phyloP scores from a whole-genome alignment of 1,139 yeast genomes.

The Suhomyces bolitotheri region DNA sequence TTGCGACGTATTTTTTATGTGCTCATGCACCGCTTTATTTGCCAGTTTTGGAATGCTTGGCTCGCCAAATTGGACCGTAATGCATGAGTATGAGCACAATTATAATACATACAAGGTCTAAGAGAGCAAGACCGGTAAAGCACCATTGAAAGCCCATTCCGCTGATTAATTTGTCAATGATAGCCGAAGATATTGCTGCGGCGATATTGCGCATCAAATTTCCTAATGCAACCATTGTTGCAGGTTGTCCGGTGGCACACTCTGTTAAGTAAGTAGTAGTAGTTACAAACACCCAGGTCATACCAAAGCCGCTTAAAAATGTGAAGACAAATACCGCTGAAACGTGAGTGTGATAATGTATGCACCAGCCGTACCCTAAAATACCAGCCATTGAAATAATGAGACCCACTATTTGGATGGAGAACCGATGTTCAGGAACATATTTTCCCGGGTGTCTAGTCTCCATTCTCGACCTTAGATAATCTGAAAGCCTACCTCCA shows the following conservation, averaged over 20 bases:
- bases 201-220: slow-evolving; percentile 55
- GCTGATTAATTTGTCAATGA: slow-evolving; percentile 40
- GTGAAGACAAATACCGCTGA: slow-evolving; percentile 44
- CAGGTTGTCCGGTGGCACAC: slow-evolving; percentile 51
- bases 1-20: too few species aligned
- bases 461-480: slow-evolving; percentile 28
- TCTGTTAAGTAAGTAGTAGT: slow-evolving; percentile 60
- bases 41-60: too few species aligned
- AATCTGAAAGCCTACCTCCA: slow-evolving; percentile 55
- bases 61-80: slow-evolving; percentile 33
- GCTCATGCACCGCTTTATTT: too few species aligned
- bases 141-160: slow-evolving; percentile 61
- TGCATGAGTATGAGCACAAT: slow-evolving; percentile 27
- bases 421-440: slow-evolving; percentile 50
- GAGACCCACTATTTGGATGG: slow-evolving; percentile 49
- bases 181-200: slow-evolving; percentile 56
- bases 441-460: slow-evolving; percentile 25
- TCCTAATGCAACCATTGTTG: slow-evolving; percentile 57
- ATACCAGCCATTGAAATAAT: slow-evolving; percentile 46
- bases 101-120: slow-evolving; percentile 36
- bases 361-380: slow-evolving; percentile 58
- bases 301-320: slow-evolving; percentile 53
- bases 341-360: slow-evolving; percentile 44
- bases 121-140: slow-evolving; percentile 53
- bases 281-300: slow-evolving; percentile 61